A percentile compares a stretch with the other conserved stretches of the same genome.
Evolutionary conservation across 2,329 filamentous ascomycete species (phyloP).

Genomic region (Scedosporium boydii): DNA sequence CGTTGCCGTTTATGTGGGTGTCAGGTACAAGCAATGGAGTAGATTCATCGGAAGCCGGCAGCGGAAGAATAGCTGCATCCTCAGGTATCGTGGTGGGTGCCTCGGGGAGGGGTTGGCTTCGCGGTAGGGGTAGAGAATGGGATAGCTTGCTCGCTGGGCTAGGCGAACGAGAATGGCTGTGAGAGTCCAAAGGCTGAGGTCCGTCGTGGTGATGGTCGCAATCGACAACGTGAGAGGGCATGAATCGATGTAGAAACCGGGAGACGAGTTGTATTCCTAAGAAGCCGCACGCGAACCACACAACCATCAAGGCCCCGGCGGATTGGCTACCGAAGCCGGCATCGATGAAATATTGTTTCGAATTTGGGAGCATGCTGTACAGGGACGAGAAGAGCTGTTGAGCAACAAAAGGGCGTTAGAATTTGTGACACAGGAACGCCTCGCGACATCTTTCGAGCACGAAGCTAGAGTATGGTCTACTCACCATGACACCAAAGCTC

Average conservation of each 20-base stretch:
- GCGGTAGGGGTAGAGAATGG: neutral
- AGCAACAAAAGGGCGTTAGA: constrained; percentile 4
- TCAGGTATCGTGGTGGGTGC: constrained; percentile 7
- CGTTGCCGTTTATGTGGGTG: constrained; percentile 10
- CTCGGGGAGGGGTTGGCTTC: neutral
- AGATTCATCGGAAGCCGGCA: constrained; percentile 26
- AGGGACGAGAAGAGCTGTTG: constrained; percentile 78
- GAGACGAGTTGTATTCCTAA: constrained; percentile 68
- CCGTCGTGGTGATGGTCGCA: constrained; percentile 68
- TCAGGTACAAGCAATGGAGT: constrained; percentile 35
- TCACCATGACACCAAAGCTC: constrained; percentile 93
- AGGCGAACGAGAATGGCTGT: constrained; percentile 8
- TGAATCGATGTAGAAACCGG: constrained; percentile 59
- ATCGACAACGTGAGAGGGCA: constrained; percentile 72
- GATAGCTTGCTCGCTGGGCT: constrained; percentile 18
- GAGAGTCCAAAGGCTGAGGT: constrained; percentile 15
- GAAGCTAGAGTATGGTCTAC: constrained; percentile 16
- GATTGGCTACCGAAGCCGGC: constrained; percentile 56
- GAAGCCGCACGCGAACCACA: constrained; percentile 61
- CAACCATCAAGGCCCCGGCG: constrained; percentile 61
- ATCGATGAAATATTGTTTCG: constrained; percentile 65
- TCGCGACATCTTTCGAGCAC: neutral
- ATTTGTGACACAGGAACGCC: no score
- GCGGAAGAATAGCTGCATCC: constrained; percentile 11
- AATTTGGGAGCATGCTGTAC: constrained; percentile 86